Conservation (phyloP, 768 basidiomycete species). For the Agaricus bisporus region DNA sequence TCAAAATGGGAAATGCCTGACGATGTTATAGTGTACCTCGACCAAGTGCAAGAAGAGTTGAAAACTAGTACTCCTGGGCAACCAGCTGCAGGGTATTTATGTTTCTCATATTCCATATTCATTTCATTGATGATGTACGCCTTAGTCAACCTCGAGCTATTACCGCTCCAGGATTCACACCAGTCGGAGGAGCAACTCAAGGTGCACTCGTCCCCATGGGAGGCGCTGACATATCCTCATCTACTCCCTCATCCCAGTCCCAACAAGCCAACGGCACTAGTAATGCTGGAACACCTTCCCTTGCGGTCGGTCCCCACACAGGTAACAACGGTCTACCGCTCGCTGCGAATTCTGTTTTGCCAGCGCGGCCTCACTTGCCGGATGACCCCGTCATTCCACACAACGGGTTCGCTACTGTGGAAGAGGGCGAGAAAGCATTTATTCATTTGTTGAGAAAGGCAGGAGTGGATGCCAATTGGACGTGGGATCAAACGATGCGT, state of each 20-base stretch:
- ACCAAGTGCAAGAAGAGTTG: slow-evolving; percentile 58
- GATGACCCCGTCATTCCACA: slow-evolving; percentile 87
- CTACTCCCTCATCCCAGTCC: slow-evolving; percentile 42
- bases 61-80: slow-evolving; percentile 45
- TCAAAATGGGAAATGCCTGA: slow-evolving; percentile 99
- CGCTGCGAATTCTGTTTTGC: slow-evolving; percentile 52
- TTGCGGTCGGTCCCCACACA: slow-evolving; percentile 46
- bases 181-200: slow-evolving; percentile 39
- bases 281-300: slow-evolving; percentile 9
- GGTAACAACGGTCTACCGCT: slow-evolving; percentile 44
- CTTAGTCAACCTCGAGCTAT: slow-evolving; percentile 23
- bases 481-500: slow-evolving; percentile 98
- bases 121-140: not conserved
- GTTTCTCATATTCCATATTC: not conserved
- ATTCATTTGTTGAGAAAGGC: slow-evolving; percentile 83
- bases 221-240: slow-evolving; percentile 44
- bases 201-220: slow-evolving; percentile 49
- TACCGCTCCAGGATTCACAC: slow-evolving; percentile 35
- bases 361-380: slow-evolving; percentile 72
- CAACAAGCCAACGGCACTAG: slow-evolving; percentile 44
- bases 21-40: slow-evolving; percentile 78
- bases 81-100: slow-evolving; percentile 3
- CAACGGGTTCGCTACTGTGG: slow-evolving; percentile 79
- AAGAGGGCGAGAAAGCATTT: slow-evolving; percentile 94
- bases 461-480: slow-evolving; percentile 88